Base-by-base conservation (phyloP, 208 protist species). In the Acanthamoeba sp. region DNA sequence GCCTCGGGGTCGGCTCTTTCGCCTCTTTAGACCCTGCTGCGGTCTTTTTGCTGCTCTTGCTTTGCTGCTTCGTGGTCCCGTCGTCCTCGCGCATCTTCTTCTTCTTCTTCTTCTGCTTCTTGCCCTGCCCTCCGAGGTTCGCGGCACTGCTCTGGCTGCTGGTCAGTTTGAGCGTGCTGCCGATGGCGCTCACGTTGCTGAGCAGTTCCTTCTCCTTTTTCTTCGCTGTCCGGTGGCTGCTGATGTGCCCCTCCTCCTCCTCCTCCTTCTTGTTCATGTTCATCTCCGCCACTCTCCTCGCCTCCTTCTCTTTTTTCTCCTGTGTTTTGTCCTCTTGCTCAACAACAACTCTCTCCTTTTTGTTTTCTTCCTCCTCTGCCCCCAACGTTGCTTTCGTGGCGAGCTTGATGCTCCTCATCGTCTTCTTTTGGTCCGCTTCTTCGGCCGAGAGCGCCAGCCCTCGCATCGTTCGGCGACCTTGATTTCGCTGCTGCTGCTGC, bases 61-160 rank as follows among this genome's bases (percentile, higher is more conserved):
- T n/a, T n/a, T n/a, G 20, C 14, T 57, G 20, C 52, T 34, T 20
- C 29, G 18, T n/a, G 27, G 9, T 36, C 12, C 24, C 62, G 62
- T 36, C 62, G 62, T 14, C 32, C 32, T 71, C 62, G 62, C 22
- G 7, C 62, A 22, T 27, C 32, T 14, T 29, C 62, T 71, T 71
- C 52, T 59, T 59, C 62, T 36, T 71, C 12, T n/a, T 27, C 32
- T 14, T 29, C 62, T 71, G 27, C 52, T 59, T 59, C 62, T 36
- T 71, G n/a, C n/a, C n/a, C n/a, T n/a, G n/a, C 12, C 32, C 18
- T 34, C 20, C 18, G 32, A 71, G 1, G 64, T 34, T 10, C 1
- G n/a, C 64, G 2, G 64, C 36, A 22, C 69, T 78, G 69, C 69
- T 78, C 20, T 45, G 34, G 69, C 69, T 78, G 69, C 69, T 78